Conservation (phyloP, 2,329 filamentous ascomycete genomes). For the Neocatenulostroma microsporum region DNA sequence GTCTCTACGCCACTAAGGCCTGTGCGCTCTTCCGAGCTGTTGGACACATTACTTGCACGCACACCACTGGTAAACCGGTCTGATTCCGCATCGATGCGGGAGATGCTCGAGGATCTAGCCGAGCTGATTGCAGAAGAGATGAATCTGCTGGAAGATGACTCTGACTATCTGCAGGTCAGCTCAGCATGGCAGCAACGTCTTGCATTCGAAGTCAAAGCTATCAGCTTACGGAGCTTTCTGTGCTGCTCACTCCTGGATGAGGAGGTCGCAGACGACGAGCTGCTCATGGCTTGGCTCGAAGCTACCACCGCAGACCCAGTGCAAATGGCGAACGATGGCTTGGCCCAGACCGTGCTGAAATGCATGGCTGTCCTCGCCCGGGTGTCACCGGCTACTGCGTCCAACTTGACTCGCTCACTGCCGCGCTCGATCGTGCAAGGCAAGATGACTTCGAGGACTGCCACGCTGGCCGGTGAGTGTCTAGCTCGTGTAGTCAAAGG, state of each 20-base stretch:
- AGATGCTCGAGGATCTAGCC: conserved; percentile 52
- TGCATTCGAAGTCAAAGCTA: conserved; percentile 76
- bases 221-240: conserved; percentile 72
- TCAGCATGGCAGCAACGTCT: conserved; percentile 80
- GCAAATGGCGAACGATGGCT: conserved; percentile 71
- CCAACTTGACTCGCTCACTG: conserved; percentile 68
- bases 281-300: conserved; percentile 78
- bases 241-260: conserved; percentile 79
- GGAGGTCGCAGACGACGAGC: conserved; percentile 68
- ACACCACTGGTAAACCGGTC: conserved; percentile 11
- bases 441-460: conserved; percentile 59
- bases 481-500: conserved; percentile 72
- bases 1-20: conserved; percentile 15
- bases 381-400: conserved; percentile 63
- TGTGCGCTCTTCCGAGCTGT: conserved; percentile 10
- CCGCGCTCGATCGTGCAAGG: conserved; percentile 85
- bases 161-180: conserved; percentile 81
- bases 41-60: conserved; percentile 30
- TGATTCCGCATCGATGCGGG: conserved; percentile 37
- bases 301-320: conserved; percentile 67
- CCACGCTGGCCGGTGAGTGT: conserved; percentile 72
- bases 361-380: conserved; percentile 75
- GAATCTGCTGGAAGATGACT: conserved; percentile 75
- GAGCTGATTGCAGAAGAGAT: conserved; percentile 74
- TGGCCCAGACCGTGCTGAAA: conserved; percentile 72